A percentile compares a stretch with the other conserved stretches of the same genome.
Evolutionary conservation across 2,329 filamentous ascomycete genomes (phyloP).

Genomic region (Fusarium coicis): DNA sequence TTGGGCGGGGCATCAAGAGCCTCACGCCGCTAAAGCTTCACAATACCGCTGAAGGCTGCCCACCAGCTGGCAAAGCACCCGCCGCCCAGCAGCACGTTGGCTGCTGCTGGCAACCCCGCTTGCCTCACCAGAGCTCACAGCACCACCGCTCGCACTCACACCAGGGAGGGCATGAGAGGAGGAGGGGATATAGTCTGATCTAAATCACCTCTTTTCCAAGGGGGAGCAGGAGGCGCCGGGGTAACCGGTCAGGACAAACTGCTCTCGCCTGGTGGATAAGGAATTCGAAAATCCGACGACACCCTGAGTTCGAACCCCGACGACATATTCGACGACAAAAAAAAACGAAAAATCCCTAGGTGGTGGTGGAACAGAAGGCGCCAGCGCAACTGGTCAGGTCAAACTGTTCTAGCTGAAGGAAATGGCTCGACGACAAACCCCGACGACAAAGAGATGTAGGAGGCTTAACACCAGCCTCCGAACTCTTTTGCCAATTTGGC

Average conservation of each 20-base stretch:
- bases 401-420: conserved; percentile 37
- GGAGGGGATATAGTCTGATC: conserved; percentile 22
- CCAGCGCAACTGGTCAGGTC: conserved; percentile 44
- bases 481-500: conserved; percentile 44
- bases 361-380: conserved; percentile 27
- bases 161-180: neutral
- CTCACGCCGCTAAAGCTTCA: conserved; percentile 3
- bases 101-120: neutral
- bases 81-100: conserved; percentile 1
- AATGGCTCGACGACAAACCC: neutral
- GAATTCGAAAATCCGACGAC: neutral
- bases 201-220: neutral
- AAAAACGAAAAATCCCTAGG: neutral
- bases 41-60: neutral
- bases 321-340: neutral
- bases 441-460: conserved; percentile 44
- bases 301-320: conserved; percentile 30
- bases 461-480: conserved; percentile 31
- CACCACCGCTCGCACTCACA: neutral
- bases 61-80: neutral
- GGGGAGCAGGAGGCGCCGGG: conserved; percentile 41
- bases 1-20: conserved; percentile 1
- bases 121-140: neutral
- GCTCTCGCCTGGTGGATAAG: conserved; percentile 29
- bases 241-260: conserved; percentile 47